Evolutionary conservation across 805 yeast genomes (phyloP).

Genomic region (Kodamaea neixiangensis): DNA sequence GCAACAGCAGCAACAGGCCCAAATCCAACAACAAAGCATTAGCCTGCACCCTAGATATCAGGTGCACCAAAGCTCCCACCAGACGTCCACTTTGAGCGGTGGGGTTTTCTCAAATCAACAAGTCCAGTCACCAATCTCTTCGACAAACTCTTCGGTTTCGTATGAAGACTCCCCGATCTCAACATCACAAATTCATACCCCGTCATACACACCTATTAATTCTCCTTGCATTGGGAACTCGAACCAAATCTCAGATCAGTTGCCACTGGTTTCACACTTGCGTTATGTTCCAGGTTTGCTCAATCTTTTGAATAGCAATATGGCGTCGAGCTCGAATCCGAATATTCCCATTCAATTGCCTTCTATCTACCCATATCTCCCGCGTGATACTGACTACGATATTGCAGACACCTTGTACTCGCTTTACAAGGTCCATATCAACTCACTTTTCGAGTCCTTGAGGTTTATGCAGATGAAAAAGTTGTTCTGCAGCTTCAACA

Average conservation of each 20-base stretch:
- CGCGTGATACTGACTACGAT: conserved; percentile 51
- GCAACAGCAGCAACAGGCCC: conserved; percentile 15
- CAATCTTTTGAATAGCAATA: conserved; percentile 8
- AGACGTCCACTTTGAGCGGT: not conserved
- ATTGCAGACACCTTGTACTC: conserved; percentile 62
- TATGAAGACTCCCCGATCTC: conserved; percentile 21
- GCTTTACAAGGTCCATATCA: conserved; percentile 64
- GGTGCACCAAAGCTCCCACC: not conserved
- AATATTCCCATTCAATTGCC: conserved; percentile 30
- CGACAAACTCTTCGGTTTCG: conserved; percentile 16
- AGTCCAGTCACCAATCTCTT: conserved; percentile 16
- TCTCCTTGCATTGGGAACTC: conserved; percentile 19
- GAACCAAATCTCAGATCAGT: conserved; percentile 17
- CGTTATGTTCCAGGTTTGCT: conserved; percentile 35
- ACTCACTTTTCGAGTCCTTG: conserved; percentile 61
- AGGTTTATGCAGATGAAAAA: conserved; percentile 67
- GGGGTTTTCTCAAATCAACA: conserved; percentile 5
- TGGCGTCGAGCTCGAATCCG: conserved; percentile 12
- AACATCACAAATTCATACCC: conserved; percentile 16
- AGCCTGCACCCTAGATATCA: conserved; percentile 2
- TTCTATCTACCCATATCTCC: conserved; percentile 44
- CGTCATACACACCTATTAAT: conserved; percentile 22
- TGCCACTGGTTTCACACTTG: conserved; percentile 22
- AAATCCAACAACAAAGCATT: conserved; percentile 6
- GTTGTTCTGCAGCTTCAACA: conserved; percentile 52